Conservation (phyloP, 2,329 filamentous ascomycete species). For the Stenocarpella maydis region DNA sequence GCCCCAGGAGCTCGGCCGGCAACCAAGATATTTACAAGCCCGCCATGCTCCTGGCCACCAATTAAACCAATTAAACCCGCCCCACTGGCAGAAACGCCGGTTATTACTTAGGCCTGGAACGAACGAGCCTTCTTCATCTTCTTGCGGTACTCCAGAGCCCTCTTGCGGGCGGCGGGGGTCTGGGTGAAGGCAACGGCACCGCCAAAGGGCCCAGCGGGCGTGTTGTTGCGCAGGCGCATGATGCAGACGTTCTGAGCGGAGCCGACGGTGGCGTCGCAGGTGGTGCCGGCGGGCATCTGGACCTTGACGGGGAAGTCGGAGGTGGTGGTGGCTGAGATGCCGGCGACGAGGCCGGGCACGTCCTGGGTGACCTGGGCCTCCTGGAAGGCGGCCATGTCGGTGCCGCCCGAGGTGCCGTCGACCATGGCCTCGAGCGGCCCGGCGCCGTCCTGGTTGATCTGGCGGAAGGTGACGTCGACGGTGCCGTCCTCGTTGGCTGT, state of each 20-base stretch:
- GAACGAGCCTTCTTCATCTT: constrained; percentile 42
- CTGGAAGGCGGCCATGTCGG: constrained; percentile 60
- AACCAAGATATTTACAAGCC: constrained; percentile 20
- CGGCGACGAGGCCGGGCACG: constrained; percentile 59
- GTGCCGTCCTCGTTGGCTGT: constrained; percentile 62
- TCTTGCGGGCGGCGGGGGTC: constrained; percentile 57
- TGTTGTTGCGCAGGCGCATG: constrained; percentile 61
- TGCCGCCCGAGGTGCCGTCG: constrained; percentile 62
- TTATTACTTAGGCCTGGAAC: constrained; percentile 11
- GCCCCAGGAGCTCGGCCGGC: constrained; percentile 4
- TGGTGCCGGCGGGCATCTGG: constrained; percentile 64
- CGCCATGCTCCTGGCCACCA: background rate
- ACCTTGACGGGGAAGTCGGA: constrained; percentile 65
- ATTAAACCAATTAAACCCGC: background rate
- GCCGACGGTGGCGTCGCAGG: constrained; percentile 59
- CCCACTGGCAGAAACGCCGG: background rate
- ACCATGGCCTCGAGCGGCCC: constrained; percentile 61
- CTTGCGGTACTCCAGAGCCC: constrained; percentile 56
- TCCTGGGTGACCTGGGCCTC: constrained; percentile 59
- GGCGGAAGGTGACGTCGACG: constrained; percentile 65
- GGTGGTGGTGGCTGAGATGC: constrained; percentile 58
- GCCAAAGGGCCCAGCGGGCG: constrained; percentile 63
- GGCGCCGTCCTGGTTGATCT: constrained; percentile 68
- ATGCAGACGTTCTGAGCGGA: constrained; percentile 62
- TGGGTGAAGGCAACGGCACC: constrained; percentile 64